These are phyloP conservation scores for Spirogloea muscicola DNA, from an alignment of 139 green algal genomes.

Conservation along the genomic window DNA sequence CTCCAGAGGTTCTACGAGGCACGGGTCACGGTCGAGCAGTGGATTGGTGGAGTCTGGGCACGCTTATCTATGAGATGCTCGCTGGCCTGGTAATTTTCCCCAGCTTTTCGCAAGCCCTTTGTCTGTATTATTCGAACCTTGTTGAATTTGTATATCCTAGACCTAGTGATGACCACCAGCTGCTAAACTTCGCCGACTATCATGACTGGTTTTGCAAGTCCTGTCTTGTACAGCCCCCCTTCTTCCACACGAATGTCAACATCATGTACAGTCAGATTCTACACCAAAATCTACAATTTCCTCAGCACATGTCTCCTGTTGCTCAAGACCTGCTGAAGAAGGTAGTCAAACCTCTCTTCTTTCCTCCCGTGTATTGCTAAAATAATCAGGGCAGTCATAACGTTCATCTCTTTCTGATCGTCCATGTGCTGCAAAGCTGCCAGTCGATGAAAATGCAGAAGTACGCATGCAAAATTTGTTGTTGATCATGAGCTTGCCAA, in stretches of 20 bases:
- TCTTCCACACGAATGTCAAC: constrained; percentile 50
- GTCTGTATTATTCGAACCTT: no score
- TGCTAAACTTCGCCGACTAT: no score
- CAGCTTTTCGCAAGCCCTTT: neutral
- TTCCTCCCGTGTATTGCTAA: no score
- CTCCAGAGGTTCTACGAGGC: constrained; percentile 80
- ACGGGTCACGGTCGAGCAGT: constrained; percentile 79
- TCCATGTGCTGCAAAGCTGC: no score
- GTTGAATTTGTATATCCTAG: no score
- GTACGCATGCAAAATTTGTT: neutral
- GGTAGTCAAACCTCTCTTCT: no score
- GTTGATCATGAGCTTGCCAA: constrained; percentile 1
- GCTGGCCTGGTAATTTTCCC: constrained; percentile 56
- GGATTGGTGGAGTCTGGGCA: constrained; percentile 95
- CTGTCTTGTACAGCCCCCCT: constrained; percentile 29
- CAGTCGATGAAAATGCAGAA: no score
- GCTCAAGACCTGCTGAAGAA: constrained; percentile 44
- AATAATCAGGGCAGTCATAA: neutral
- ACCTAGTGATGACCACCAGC: no score
- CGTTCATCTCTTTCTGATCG: neutral
- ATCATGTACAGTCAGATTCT: constrained; percentile 51
- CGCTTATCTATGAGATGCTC: constrained; percentile 97
- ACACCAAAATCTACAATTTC: constrained; percentile 36
- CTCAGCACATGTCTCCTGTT: constrained; percentile 8
- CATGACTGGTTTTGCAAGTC: no score